Evolutionary conservation across 164 flowering plant species (phyloP), one percentile per base, ranked within the genome.

Genomic region (Aristolochia contorta): DNA sequence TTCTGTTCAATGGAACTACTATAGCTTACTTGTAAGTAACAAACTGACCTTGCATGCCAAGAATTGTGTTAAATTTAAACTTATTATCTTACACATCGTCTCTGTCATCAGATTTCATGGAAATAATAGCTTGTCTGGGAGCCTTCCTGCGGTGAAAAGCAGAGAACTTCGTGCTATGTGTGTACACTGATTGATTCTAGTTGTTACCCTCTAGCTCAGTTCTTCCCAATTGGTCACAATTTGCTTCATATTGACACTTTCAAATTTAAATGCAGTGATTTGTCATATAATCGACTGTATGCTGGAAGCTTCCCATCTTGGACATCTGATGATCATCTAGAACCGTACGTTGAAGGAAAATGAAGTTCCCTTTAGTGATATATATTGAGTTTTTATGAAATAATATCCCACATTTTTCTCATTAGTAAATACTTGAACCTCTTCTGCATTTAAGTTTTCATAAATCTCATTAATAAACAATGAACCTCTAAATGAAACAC

Each of bases 281-380:
- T 87, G 54, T 84, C 95, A 41, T 87, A 84, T 75, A 87, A 87
- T 65, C 59, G 60, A 59, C 62, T 87, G 51, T 72, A n/a, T n/a
- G n/a, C 73, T 16, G 95, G 91, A 63, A 76, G 68, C 74, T 64
- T 87, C 67, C 95, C 95, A 53, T 67, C 84, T 51, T 87, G 91
- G 95, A 68, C 74, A 27, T 69, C 49, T 27, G 48, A 66, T 32
- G 60, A 46, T 49, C 72, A 67, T 57, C 67, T 84, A 61, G 74
- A 81, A 68, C 54, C 85, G 95, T 87, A 80, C n/a, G 85, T 79
- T 37, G 43, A 37, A 10, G 43, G 43, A 37, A 37, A 37, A 37
- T 6, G 3, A 37, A 37, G 12, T 10, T 37, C 12, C 43, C 7
- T 7, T 37, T 37, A 37, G 12, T 37, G 3, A 7, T 37, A 37